phyloP scores from a whole-genome alignment of 2,329 filamentous ascomycete species.

The Sarocladium oryzae region DNA sequence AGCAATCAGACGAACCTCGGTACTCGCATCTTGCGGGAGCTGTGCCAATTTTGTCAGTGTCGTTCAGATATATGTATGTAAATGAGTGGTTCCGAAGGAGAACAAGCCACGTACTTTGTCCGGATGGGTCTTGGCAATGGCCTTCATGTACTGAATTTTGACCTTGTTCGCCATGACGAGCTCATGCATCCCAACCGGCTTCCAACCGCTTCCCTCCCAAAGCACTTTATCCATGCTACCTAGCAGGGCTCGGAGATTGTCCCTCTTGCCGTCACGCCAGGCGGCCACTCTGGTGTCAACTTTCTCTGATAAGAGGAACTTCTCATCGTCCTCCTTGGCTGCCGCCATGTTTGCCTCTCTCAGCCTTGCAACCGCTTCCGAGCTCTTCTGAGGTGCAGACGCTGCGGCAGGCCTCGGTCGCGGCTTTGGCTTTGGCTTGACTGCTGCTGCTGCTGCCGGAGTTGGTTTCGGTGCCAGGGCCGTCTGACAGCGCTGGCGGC shows the following conservation, averaged over 20 bases:
- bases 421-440: conserved; percentile 37
- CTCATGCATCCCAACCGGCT: conserved; percentile 92
- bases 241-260: conserved; percentile 83
- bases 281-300: conserved; percentile 72
- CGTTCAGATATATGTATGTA: neutral
- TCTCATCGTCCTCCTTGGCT: conserved; percentile 84
- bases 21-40: conserved; percentile 58
- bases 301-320: conserved; percentile 78
- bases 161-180: conserved; percentile 89
- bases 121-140: conserved; percentile 95
- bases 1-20: conserved; percentile 60
- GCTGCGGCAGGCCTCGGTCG: conserved; percentile 33
- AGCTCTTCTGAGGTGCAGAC: conserved; percentile 43
- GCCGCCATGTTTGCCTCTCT: conserved; percentile 80
- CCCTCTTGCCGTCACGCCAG: conserved; percentile 88
- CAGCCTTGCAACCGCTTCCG: conserved; percentile 74
- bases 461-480: conserved; percentile 67
- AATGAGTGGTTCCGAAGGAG: too few species aligned
- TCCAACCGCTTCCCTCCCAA: conserved; percentile 92
- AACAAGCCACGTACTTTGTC: conserved; percentile 70
- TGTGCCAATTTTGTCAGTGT: conserved; percentile 20
- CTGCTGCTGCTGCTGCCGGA: conserved; percentile 34
- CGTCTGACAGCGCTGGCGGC: conserved; percentile 82
- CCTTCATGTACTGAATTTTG: conserved; percentile 98
- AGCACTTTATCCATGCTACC: conserved; percentile 82